These are phyloP conservation scores for Canavalia ensiformis DNA, from an alignment of 306 rosid species.

Conservation along the genomic window DNA sequence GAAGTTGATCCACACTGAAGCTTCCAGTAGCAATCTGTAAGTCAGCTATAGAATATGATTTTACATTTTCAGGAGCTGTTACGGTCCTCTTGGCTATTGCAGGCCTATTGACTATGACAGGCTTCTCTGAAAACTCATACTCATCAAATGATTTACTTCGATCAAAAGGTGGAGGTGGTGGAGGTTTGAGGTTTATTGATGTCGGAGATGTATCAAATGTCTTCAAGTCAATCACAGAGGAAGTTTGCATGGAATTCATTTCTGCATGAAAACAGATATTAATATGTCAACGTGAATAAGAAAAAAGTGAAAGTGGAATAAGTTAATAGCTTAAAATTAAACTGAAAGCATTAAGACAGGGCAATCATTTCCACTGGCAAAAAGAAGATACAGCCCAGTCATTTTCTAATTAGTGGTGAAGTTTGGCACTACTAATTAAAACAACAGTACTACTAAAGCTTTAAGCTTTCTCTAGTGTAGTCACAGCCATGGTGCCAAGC, in stretches of 20 bases:
- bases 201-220: slow-evolving; percentile 65
- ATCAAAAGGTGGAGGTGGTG: slow-evolving; percentile 99
- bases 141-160: slow-evolving; percentile 87
- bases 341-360: slow-evolving; percentile 17
- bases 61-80: slow-evolving; percentile 70
- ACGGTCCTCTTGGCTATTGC: slow-evolving; percentile 62
- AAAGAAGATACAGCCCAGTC: slow-evolving; percentile 6
- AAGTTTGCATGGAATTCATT: slow-evolving; percentile 69
- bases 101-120: slow-evolving; percentile 60
- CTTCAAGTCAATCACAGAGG: slow-evolving; percentile 67
- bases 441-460: background rate
- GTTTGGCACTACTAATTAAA: slow-evolving; percentile 3
- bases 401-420: slow-evolving; percentile 15
- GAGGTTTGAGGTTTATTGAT: slow-evolving; percentile 82
- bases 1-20: slow-evolving; percentile 87
- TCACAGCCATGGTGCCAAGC: slow-evolving; percentile 14
- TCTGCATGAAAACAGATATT: slow-evolving; percentile 62
- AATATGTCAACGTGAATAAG: slow-evolving; percentile 31
- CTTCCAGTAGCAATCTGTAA: slow-evolving; percentile 98
- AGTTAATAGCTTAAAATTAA: slow-evolving; percentile 10
- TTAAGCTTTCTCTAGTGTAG: background rate
- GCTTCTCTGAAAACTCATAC: slow-evolving; percentile 68
- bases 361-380: background rate
- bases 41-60: slow-evolving; percentile 87
- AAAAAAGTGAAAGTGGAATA: background rate